Evolutionary conservation across 306 rosid genomes (phyloP).

Genomic region (Dryas drummondii): DNA sequence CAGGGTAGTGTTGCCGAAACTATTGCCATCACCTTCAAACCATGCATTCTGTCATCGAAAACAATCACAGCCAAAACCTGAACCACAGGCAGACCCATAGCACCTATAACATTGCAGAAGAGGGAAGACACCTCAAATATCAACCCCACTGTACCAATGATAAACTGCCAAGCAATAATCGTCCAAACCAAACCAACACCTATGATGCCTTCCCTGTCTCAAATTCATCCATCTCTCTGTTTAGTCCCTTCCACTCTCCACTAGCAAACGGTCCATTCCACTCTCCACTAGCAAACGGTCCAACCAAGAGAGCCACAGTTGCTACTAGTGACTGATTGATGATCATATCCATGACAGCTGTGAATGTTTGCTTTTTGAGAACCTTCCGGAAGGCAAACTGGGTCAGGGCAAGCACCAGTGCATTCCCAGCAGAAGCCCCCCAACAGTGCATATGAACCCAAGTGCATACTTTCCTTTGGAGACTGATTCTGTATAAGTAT

Average conservation of each 20-base stretch:
- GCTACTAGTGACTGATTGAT: background rate
- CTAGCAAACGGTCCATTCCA: background rate
- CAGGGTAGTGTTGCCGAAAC: too few relatives aligned
- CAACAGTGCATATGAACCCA: background rate
- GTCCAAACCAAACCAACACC: constrained; percentile 4
- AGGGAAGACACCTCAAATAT: constrained; percentile 16
- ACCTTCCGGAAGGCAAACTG: background rate
- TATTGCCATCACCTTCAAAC: too few relatives aligned
- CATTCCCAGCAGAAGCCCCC: background rate
- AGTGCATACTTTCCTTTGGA: constrained; percentile 6
- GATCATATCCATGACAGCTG: background rate
- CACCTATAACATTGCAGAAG: background rate
- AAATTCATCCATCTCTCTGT: constrained; percentile 1
- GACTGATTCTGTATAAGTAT: background rate
- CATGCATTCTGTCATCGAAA: too few relatives aligned
- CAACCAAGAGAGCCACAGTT: background rate
- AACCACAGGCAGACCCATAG: constrained; percentile 5
- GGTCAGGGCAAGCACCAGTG: background rate
- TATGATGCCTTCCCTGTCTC: constrained; percentile 3
- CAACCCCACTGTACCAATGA: constrained; percentile 4
- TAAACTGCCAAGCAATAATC: background rate
- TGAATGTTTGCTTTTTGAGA: background rate
- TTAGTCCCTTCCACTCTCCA: background rate
- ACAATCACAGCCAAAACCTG: background rate
- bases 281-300: background rate